These are phyloP conservation scores for Flaveria sonorensis DNA, from an alignment of 129 eudicot species.

Conservation along the genomic window DNA sequence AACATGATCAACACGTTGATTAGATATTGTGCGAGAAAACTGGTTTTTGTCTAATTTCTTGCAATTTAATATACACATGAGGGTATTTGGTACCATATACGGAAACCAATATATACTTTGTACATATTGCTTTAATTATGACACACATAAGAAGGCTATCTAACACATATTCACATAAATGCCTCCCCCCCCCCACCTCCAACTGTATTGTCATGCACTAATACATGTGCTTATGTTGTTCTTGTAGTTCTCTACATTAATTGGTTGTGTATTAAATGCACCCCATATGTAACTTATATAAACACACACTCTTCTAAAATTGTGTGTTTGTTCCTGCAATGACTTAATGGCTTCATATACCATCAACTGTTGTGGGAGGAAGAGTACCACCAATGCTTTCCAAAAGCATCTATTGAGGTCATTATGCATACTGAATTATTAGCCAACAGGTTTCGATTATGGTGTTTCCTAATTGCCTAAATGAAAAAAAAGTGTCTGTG, in stretches of 20 bases:
- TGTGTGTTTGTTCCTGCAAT: constrained; percentile 3
- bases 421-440: not conserved
- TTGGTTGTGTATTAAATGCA: not conserved
- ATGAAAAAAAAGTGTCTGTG: constrained; percentile 14
- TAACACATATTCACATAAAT: not conserved
- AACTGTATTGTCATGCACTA: not conserved
- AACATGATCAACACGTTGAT: constrained; percentile 11
- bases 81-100: not conserved
- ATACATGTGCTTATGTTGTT: not conserved
- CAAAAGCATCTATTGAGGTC: constrained; percentile 18
- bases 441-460: not conserved
- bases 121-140: too few species aligned
- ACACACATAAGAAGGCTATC: not conserved
- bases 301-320: not conserved
- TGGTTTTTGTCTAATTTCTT: not conserved
- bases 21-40: constrained; percentile 9
- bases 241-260: not conserved
- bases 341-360: constrained; percentile 20
- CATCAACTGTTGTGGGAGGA: not conserved
- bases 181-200: not conserved
- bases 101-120: too few species aligned
- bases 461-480: constrained; percentile 21
- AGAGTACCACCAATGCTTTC: constrained; percentile 19
- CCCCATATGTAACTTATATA: not conserved
- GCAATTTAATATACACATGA: not conserved